These are phyloP conservation scores for Austroboletus eburneus DNA, from an alignment of 768 basidiomycete genomes.

Conservation along the genomic window DNA sequence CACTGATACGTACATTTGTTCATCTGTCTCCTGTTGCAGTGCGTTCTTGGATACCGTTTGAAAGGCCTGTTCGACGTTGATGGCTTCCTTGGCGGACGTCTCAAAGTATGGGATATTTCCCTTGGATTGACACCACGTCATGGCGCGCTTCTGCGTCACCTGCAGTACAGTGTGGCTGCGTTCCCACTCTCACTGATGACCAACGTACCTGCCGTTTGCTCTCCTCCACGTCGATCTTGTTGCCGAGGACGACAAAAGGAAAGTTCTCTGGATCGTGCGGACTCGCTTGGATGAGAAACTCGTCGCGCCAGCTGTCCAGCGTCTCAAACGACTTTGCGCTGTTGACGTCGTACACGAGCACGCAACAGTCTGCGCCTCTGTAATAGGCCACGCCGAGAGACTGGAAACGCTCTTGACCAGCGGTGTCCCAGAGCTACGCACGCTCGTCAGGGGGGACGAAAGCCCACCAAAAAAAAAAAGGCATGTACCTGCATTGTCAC, in stretches of 20 bases:
- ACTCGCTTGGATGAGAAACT: slow-evolving; percentile 97
- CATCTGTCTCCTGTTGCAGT: slow-evolving; percentile 93
- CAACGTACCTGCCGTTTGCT: slow-evolving; percentile 85
- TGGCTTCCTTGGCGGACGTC: slow-evolving; percentile 99
- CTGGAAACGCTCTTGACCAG: slow-evolving; percentile 99
- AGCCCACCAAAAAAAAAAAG: not conserved
- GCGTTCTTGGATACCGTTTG: slow-evolving; percentile 99
- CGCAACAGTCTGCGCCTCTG: slow-evolving; percentile 98
- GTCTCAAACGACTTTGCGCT: slow-evolving; percentile 98
- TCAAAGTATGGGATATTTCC: slow-evolving; percentile 99
- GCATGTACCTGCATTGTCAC: slow-evolving; percentile 94
- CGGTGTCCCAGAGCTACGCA: slow-evolving; percentile 97
- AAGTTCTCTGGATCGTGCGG: slow-evolving; percentile 99
- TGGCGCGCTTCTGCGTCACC: slow-evolving; percentile 99
- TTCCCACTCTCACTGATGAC: not conserved
- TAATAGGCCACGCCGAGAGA: slow-evolving; percentile 99
- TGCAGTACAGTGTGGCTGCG: slow-evolving; percentile 27
- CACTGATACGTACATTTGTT: slow-evolving; percentile 68
- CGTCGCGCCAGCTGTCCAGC: slow-evolving; percentile 98
- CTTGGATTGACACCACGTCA: slow-evolving; percentile 99
- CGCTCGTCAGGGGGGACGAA: slow-evolving; percentile 5
- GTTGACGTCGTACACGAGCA: slow-evolving; percentile 98
- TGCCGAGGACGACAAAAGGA: slow-evolving; percentile 98
- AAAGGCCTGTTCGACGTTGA: slow-evolving; percentile 99
- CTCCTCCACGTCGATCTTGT: slow-evolving; percentile 99